Conservation (phyloP, 139 green algal species). For the Deuterostichococcus epilithicus region DNA sequence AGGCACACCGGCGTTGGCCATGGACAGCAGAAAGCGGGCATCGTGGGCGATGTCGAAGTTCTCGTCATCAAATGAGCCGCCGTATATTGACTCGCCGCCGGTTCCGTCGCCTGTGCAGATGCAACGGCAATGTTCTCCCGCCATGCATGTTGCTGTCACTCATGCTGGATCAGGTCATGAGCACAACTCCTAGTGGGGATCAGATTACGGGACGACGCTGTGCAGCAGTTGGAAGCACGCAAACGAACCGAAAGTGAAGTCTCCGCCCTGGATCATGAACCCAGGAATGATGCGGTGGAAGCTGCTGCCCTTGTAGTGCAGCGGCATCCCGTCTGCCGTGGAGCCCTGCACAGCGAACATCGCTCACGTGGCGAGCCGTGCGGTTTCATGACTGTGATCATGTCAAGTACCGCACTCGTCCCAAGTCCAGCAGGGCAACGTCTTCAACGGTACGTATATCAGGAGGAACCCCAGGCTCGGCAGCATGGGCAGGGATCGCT, state of each 20-base stretch:
- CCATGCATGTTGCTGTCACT: too few relatives aligned
- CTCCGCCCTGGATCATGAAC: constrained; percentile 77
- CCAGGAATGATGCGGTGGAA: constrained; percentile 81
- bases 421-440: too few relatives aligned
- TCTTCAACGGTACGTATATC: too few relatives aligned
- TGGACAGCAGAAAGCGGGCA: constrained; percentile 31
- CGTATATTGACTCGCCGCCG: constrained; percentile 75
- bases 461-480: too few relatives aligned
- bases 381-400: too few relatives aligned
- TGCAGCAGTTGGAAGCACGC: too few relatives aligned
- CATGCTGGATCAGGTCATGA: too few relatives aligned
- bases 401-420: too few relatives aligned
- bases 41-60: constrained; percentile 78
- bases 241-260: constrained; percentile 84
- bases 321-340: neutral
- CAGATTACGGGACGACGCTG: constrained; percentile 5
- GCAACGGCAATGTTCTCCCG: too few relatives aligned
- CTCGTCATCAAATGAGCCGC: constrained; percentile 60
- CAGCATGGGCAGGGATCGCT: too few relatives aligned
- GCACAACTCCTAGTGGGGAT: constrained; percentile 58
- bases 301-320: constrained; percentile 69
- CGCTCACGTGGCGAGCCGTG: too few relatives aligned
- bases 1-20: constrained; percentile 53
- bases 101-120: constrained; percentile 40
- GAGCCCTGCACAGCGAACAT: neutral